These are phyloP conservation scores for Lentinula novae-zelandiae DNA, from an alignment of 1,284 basidiomycete genomes.

Conservation along the genomic window DNA sequence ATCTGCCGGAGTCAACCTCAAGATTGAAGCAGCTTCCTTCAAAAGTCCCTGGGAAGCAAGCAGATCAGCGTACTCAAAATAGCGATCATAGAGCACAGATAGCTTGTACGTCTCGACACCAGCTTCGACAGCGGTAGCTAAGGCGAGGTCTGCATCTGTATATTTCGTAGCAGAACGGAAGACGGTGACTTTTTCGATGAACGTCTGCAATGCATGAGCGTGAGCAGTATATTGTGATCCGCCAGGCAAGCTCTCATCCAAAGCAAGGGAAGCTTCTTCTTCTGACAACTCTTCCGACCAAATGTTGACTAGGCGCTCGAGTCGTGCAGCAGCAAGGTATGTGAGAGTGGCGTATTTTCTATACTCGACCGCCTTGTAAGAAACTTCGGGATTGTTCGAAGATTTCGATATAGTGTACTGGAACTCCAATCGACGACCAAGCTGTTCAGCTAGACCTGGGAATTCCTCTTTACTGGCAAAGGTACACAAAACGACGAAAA, in stretches of 20 bases:
- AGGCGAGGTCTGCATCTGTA: constrained; percentile 72
- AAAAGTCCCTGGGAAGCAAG: constrained; percentile 89
- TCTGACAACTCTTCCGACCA: constrained; percentile 92
- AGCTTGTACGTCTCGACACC: constrained; percentile 79
- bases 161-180: constrained; percentile 92
- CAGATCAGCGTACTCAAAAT: constrained; percentile 94
- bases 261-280: constrained; percentile 64
- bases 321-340: constrained; percentile 84
- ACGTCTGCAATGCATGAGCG: constrained; percentile 86
- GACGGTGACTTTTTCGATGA: constrained; percentile 95
- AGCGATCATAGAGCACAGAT: constrained; percentile 84
- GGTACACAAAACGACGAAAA: constrained; percentile 96
- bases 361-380: constrained; percentile 49
- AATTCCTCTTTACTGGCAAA: constrained; percentile 90
- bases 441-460: constrained; percentile 81
- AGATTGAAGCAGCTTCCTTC: constrained; percentile 77
- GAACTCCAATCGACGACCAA: constrained; percentile 89
- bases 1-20: constrained; percentile 77
- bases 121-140: constrained; percentile 31
- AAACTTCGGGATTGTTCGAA: constrained; percentile 41
- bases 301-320: constrained; percentile 88
- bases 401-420: constrained; percentile 61
- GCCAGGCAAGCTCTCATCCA: constrained; percentile 40
- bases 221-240: constrained; percentile 81
- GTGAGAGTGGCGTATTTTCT: constrained; percentile 92